Conservation (phyloP, 83 land plant genomes). For the Isoetes engelmannii region DNA sequence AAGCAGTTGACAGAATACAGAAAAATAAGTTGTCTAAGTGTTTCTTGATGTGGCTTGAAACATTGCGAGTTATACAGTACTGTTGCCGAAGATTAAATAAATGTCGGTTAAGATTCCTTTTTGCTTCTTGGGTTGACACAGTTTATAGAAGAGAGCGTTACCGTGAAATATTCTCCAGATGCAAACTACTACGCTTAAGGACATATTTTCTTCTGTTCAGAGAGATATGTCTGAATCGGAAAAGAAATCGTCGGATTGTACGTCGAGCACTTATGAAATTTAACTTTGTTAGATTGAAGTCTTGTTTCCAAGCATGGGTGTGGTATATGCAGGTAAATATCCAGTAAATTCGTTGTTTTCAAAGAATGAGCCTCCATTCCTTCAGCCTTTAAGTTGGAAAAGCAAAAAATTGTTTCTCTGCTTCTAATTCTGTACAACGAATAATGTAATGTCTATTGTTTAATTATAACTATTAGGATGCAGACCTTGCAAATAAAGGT, state of each 20-base stretch:
- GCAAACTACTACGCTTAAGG: not conserved
- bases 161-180: not conserved
- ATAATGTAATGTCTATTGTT: too few species aligned
- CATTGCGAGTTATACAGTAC: not conserved
- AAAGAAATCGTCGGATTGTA: constrained; percentile 5
- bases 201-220: constrained; percentile 16
- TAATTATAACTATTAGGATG: too few species aligned
- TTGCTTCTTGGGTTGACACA: not conserved
- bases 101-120: not conserved
- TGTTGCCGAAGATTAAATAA: constrained; percentile 5
- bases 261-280: constrained; percentile 11
- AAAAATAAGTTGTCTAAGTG: constrained; percentile 3
- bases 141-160: not conserved
- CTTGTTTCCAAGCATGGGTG: constrained; percentile 29
- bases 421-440: too few species aligned
- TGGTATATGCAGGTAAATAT: constrained; percentile 30
- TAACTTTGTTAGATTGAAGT: not conserved
- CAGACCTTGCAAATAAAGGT: too few species aligned
- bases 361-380: too few species aligned
- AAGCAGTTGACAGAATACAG: constrained; percentile 7
- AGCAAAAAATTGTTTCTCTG: too few species aligned
- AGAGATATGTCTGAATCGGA: constrained; percentile 7
- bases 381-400: too few species aligned
- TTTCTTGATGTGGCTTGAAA: constrained; percentile 9
- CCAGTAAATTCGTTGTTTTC: too few species aligned